Percentiles rank a stretch among this genome's conserved stretches.
These are phyloP conservation scores for Peronospora farinosa DNA, from an alignment of 352 stramenopile species.

Conservation along the genomic window DNA sequence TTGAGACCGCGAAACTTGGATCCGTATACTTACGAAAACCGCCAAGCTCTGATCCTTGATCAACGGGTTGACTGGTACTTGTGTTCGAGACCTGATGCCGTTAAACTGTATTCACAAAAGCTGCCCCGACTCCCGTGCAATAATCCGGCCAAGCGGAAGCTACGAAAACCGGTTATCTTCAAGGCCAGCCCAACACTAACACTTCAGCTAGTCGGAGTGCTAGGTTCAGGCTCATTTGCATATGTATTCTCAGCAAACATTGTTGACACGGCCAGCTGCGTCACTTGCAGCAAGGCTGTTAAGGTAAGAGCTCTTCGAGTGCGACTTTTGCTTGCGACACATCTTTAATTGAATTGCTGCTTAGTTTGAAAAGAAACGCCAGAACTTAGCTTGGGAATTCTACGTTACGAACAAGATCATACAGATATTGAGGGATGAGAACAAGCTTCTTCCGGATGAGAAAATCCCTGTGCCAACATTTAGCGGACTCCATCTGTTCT, in stretches of 20 bases:
- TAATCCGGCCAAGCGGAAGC: slow-evolving; percentile 40
- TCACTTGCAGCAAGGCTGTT: slow-evolving; percentile 37
- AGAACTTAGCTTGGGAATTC: slow-evolving; percentile 77
- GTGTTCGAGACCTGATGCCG: slow-evolving; percentile 33
- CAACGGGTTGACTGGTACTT: slow-evolving; percentile 40
- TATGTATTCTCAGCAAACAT: slow-evolving; percentile 60
- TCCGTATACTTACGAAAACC: slow-evolving; percentile 48
- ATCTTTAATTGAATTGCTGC: neutral
- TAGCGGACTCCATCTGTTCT: slow-evolving; percentile 52
- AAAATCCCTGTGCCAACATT: slow-evolving; percentile 39
- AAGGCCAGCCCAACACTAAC: slow-evolving; percentile 26
- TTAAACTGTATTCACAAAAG: slow-evolving; percentile 50
- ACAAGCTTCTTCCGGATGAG: slow-evolving; percentile 18
- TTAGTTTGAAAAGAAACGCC: slow-evolving; percentile 64
- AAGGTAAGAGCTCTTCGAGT: slow-evolving; percentile 41
- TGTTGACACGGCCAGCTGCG: slow-evolving; percentile 19
- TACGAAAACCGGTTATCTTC: slow-evolving; percentile 50
- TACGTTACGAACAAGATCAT: slow-evolving; percentile 58
- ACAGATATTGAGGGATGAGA: slow-evolving; percentile 26
- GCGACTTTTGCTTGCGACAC: slow-evolving; percentile 2
- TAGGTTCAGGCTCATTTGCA: slow-evolving; percentile 72
- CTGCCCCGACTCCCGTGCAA: slow-evolving; percentile 41
- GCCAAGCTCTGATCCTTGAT: slow-evolving; percentile 40
- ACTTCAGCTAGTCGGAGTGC: slow-evolving; percentile 44
- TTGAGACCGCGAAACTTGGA: slow-evolving; percentile 26